phyloP scores from a whole-genome alignment of 2,329 filamentous ascomycete genomes.

The Pezicula neosporulosa region DNA sequence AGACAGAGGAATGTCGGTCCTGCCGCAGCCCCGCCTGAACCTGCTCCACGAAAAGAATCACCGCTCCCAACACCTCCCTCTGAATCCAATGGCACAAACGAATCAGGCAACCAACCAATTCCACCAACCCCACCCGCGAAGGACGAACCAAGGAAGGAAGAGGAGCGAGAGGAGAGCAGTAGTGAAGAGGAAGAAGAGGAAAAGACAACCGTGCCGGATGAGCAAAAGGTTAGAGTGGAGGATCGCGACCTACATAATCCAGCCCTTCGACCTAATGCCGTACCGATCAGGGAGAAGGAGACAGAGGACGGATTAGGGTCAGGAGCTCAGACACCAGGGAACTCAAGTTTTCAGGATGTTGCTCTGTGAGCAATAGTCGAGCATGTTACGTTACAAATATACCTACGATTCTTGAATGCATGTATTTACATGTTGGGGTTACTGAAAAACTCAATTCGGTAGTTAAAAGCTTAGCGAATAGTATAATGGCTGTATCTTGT shows the following conservation, averaged over 20 bases:
- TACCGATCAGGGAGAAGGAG: conserved; percentile 20
- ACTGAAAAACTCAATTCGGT: no score
- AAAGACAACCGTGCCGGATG: conserved; percentile 32
- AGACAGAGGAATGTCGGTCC: conserved; percentile 27
- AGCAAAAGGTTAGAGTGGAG: conserved; percentile 51
- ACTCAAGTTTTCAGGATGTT: conserved; percentile 62
- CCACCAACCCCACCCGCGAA: conserved; percentile 27
- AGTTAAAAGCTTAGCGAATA: no score
- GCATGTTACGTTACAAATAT: conserved; percentile 6
- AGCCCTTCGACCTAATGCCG: conserved; percentile 37
- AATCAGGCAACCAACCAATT: conserved; percentile 8
- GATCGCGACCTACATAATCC: conserved; percentile 50
- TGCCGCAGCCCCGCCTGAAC: conserved; percentile 7
- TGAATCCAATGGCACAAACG: conserved; percentile 19
- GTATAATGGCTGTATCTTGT: no score
- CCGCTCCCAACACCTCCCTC: conserved; percentile 15
- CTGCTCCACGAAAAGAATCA: conserved; percentile 12
- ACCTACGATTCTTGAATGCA: not conserved
- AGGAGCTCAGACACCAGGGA: conserved; percentile 43
- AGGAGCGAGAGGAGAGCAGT: conserved; percentile 17
- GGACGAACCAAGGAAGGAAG: conserved; percentile 19
- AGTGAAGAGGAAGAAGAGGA: conserved; percentile 24
- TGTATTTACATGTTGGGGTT: not conserved
- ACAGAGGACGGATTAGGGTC: conserved; percentile 25
- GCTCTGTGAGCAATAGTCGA: conserved; percentile 40